Percentiles rank a stretch among this genome's conserved stretches.
These are phyloP conservation scores for Pythium coloratum DNA, from an alignment of 352 stramenopile genomes.

Conservation along the genomic window DNA sequence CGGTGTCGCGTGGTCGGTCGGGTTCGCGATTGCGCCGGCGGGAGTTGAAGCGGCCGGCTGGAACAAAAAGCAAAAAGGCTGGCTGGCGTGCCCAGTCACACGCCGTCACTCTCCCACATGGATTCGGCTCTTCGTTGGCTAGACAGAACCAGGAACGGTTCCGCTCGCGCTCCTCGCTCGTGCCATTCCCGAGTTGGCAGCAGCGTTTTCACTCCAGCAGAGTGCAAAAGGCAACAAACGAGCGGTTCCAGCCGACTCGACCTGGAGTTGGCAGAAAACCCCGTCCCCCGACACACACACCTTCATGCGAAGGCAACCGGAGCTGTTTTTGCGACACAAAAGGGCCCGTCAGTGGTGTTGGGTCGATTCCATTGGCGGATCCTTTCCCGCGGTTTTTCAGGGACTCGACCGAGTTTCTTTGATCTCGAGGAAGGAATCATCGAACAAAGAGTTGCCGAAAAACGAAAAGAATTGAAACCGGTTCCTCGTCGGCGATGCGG, in stretches of 20 bases:
- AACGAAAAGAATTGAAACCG: not conserved
- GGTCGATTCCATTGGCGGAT: not conserved
- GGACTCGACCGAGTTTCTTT: not conserved
- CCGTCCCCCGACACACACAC: not conserved
- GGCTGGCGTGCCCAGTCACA: constrained; percentile 30
- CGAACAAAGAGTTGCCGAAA: constrained; percentile 3
- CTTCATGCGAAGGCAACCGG: not conserved
- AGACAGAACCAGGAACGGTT: constrained; percentile 16
- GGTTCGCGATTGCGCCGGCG: constrained; percentile 7
- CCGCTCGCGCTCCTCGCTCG: constrained; percentile 3
- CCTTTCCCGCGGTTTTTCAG: constrained; percentile 5
- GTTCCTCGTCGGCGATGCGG: not conserved
- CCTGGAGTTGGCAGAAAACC: constrained; percentile 3
- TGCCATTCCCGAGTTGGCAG: constrained; percentile 1
- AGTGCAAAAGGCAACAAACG: constrained; percentile 1
- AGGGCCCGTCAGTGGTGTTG: constrained; percentile 13
- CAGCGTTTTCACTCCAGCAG: not conserved
- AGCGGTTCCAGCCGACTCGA: not conserved
- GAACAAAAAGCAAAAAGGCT: constrained; percentile 13
- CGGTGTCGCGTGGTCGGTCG: constrained; percentile 15
- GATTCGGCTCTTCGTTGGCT: constrained; percentile 14
- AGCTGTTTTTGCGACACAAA: constrained; percentile 17
- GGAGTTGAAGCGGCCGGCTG: constrained; percentile 27
- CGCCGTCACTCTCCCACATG: constrained; percentile 36
- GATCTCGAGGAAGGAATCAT: not conserved